A percentile compares a stretch with the other conserved stretches of the same genome.
phyloP scores from a whole-genome alignment of 176 grass and related monocot genomes.

The Lolium multiflorum region DNA sequence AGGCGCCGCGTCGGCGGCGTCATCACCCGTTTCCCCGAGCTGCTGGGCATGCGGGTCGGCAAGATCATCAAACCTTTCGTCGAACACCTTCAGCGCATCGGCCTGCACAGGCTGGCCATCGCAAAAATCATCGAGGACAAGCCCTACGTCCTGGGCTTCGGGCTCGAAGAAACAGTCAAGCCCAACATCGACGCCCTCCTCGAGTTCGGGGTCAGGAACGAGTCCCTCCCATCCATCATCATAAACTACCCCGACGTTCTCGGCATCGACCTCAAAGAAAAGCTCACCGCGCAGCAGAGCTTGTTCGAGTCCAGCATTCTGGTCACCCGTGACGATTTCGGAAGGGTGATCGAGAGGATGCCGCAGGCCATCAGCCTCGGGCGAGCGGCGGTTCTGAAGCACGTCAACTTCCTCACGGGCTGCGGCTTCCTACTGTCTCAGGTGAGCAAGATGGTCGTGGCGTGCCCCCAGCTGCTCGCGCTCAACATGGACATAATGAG shows the following conservation, averaged over 20 bases:
- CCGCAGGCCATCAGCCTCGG: constrained; percentile 71
- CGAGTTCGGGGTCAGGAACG: constrained; percentile 70
- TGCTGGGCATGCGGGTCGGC: constrained; percentile 77
- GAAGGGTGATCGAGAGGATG: constrained; percentile 78
- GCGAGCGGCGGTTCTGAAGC: constrained; percentile 60
- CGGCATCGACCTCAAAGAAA: constrained; percentile 64
- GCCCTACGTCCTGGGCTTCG: constrained; percentile 69
- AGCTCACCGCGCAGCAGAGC: constrained; percentile 60
- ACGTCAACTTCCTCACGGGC: constrained; percentile 68
- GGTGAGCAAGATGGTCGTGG: constrained; percentile 68
- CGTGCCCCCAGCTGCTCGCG: constrained; percentile 66
- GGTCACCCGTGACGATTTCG: constrained; percentile 66
- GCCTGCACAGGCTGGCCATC: constrained; percentile 55
- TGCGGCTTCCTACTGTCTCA: constrained; percentile 71
- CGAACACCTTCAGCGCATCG: constrained; percentile 67
- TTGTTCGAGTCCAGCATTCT: constrained; percentile 71
- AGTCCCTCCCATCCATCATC: constrained; percentile 59
- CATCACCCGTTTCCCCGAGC: constrained; percentile 65
- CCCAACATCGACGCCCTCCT: constrained; percentile 58
- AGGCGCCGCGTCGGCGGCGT: constrained; percentile 57
- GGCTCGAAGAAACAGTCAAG: constrained; percentile 65
- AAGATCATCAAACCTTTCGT: constrained; percentile 77
- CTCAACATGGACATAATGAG: constrained; percentile 85
- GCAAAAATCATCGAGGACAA: constrained; percentile 65
- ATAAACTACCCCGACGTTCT: constrained; percentile 61